Percentiles rank a stretch among this genome's conserved stretches.
Evolutionary conservation across 768 basidiomycete genomes (phyloP).

Genomic region (Plicaturopsis crispa): DNA sequence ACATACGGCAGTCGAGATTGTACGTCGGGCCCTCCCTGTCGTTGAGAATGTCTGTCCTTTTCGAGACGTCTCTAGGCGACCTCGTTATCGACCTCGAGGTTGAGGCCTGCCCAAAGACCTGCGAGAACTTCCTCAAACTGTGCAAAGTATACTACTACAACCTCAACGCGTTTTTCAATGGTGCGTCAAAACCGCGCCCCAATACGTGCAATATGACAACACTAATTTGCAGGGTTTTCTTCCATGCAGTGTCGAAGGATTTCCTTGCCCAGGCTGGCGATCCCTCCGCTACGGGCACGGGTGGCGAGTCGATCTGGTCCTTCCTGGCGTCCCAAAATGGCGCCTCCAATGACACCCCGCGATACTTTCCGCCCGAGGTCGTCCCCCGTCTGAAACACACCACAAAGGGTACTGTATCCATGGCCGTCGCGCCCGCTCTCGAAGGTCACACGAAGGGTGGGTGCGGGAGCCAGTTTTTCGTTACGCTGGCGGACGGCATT

Average conservation of each 20-base stretch:
- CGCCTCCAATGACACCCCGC: slow-evolving; percentile 30
- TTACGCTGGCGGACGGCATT: slow-evolving; percentile 84
- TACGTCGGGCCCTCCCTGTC: background rate
- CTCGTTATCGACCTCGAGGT: slow-evolving; percentile 94
- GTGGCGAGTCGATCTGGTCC: slow-evolving; percentile 88
- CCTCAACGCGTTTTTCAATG: slow-evolving; percentile 96
- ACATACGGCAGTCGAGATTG: no score
- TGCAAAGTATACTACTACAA: slow-evolving; percentile 98
- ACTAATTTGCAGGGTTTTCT: background rate
- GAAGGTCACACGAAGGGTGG: slow-evolving; percentile 61
- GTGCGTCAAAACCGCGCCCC: slow-evolving; percentile 33
- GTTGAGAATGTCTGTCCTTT: slow-evolving; percentile 77
- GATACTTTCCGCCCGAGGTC: slow-evolving; percentile 87
- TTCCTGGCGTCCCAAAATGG: slow-evolving; percentile 41
- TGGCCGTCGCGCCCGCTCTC: slow-evolving; percentile 88
- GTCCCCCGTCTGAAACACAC: slow-evolving; percentile 78
- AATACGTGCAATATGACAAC: slow-evolving; percentile 1
- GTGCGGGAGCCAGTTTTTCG: slow-evolving; percentile 94
- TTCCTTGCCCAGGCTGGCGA: slow-evolving; percentile 97
- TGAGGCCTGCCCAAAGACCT: slow-evolving; percentile 82
- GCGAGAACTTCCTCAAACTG: slow-evolving; percentile 94
- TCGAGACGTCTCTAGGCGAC: slow-evolving; percentile 97
- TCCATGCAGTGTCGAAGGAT: slow-evolving; percentile 87
- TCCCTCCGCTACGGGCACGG: slow-evolving; percentile 89
- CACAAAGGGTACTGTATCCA: slow-evolving; percentile 84